Percentiles rank a stretch among this genome's conserved stretches.
Conservation (phyloP, 2,329 filamentous ascomycete genomes). For the Eutypella sp. region DNA sequence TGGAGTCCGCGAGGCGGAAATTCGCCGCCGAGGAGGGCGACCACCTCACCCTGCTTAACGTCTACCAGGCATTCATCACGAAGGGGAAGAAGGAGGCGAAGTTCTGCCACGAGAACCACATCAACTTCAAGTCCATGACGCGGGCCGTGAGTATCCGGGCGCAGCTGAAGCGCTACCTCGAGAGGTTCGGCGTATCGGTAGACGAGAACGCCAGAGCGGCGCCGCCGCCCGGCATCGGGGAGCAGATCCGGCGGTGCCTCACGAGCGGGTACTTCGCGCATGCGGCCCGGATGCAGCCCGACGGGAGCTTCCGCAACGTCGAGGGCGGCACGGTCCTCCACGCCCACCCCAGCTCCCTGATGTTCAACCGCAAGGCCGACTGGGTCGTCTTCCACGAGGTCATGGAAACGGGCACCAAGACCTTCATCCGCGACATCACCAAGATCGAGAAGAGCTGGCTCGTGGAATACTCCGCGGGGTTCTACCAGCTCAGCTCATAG, state of each 20-base stretch:
- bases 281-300: conserved; percentile 87
- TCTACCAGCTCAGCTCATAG: conserved; percentile 57
- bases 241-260: conserved; percentile 78
- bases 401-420: conserved; percentile 83
- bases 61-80: conserved; percentile 84
- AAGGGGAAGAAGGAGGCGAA: conserved; percentile 76
- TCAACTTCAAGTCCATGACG: conserved; percentile 82
- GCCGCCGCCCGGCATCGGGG: conserved; percentile 43
- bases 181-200: conserved; percentile 71
- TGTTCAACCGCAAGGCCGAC: conserved; percentile 95
- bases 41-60: conserved; percentile 85
- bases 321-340: conserved; percentile 72
- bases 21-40: conserved; percentile 94
- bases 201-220: conserved; percentile 57
- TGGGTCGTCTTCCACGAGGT: conserved; percentile 97
- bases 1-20: conserved; percentile 69
- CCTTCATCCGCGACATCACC: conserved; percentile 85
- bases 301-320: conserved; percentile 86
- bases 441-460: conserved; percentile 93
- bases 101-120: conserved; percentile 81
- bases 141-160: conserved; percentile 80
- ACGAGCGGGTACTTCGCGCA: conserved; percentile 90
- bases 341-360: conserved; percentile 85
- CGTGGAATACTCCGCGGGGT: conserved; percentile 79
- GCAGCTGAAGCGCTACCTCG: conserved; percentile 81